A percentile compares a stretch with the other conserved stretches of the same genome.
Conservation (phyloP, 495 filamentous ascomycete genomes). For the Xylaria venustula region DNA sequence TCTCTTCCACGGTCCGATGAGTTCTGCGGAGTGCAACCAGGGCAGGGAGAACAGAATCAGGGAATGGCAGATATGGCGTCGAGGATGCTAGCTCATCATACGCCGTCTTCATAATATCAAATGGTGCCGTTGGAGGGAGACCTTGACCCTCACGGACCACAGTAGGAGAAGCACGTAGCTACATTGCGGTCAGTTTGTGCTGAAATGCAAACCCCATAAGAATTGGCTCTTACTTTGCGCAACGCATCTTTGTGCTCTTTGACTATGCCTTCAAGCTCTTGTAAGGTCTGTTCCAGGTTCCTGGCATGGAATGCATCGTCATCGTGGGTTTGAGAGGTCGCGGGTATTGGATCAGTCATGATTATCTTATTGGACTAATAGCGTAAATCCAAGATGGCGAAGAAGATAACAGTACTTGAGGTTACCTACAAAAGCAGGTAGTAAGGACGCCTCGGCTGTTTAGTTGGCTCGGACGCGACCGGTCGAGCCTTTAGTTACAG, state of each 20-base stretch:
- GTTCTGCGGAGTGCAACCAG: slow-evolving; percentile 68
- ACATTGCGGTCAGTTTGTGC: slow-evolving; percentile 3
- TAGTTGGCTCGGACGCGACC: background rate
- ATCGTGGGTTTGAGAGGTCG: slow-evolving; percentile 19
- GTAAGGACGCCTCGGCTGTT: background rate
- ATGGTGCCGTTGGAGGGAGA: slow-evolving; percentile 25
- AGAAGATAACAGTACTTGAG: background rate
- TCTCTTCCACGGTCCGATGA: slow-evolving; percentile 60
- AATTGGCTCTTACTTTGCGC: slow-evolving; percentile 14
- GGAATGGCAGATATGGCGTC: slow-evolving; percentile 61
- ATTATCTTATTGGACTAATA: background rate
- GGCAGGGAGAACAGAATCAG: slow-evolving; percentile 66
- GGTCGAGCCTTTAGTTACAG: too few relatives aligned
- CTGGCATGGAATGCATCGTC: slow-evolving; percentile 37
- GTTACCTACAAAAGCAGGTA: too few relatives aligned
- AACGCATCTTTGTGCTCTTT: slow-evolving; percentile 64
- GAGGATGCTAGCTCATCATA: slow-evolving; percentile 60
- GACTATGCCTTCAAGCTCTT: slow-evolving; percentile 63
- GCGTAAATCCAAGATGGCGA: background rate
- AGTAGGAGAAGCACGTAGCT: slow-evolving; percentile 30
- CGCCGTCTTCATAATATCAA: slow-evolving; percentile 60
- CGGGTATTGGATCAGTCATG: slow-evolving; percentile 16
- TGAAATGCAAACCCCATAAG: slow-evolving; percentile 39
- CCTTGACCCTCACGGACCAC: slow-evolving; percentile 12
- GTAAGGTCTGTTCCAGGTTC: slow-evolving; percentile 63